Base-by-base conservation (phyloP, 345 rosid species). In the Eucalyptus decipiens region DNA sequence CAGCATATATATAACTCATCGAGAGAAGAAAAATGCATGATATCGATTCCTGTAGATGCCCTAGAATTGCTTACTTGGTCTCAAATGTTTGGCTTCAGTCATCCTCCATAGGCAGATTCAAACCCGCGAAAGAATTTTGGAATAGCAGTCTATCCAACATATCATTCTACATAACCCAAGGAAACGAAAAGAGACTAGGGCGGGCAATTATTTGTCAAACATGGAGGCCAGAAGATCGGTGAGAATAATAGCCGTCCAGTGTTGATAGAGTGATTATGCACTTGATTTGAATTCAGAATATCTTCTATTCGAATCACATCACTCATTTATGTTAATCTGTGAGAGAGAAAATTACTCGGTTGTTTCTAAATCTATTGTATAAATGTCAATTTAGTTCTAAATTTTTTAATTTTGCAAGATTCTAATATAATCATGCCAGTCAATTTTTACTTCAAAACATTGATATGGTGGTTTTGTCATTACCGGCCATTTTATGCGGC, bases 401-500 rank as follows among this genome's bases (percentile, higher is more conserved):
- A 3, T 11, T 3, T 9, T 37, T 21, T 11, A 3, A 76, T 37
- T 37, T 76, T 19, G 1, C 2, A 13, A 37, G 9, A 67, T 8
- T n/a, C 34, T n/a, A n/a, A 65, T 65, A 2, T 15, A 30, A 11
- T n/a, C 10, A 8, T 7, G 5, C 1, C 3, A 0, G 0, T 67
- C 40, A 32, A 67, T 67, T 67, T 67, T 4, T 16, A n/a, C 34
- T 13, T 6, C 69, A 30, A 60, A 60, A 28, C 16, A 12, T 30
- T 0, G 4, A 60, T 6, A 12, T 60, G 69, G n/a, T 26, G 16
- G 32, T 60, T 12, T 11, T 2, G 32, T 60, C 1, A 28, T 60
- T 0, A 6, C 0, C 0, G 8, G 6, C 32, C 4, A 0, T 28
- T 65, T 6, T 69, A 34, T 11, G 24, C 1, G 4, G 2, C 12